Conservation (phyloP, 257 asterid species). For the Agastache rugosa region DNA sequence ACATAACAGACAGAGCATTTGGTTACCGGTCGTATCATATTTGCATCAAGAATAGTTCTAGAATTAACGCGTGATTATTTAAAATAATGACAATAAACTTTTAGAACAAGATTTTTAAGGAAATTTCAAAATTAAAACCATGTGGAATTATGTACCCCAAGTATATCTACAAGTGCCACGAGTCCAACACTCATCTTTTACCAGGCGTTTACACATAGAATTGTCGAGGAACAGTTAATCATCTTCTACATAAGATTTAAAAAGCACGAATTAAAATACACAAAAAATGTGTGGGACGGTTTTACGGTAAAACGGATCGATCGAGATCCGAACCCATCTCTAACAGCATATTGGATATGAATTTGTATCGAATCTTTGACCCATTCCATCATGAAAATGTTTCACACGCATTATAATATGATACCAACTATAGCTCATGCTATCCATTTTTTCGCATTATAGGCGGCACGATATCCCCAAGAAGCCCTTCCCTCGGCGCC, state of each 20-base stretch:
- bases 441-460: slow-evolving; percentile 53
- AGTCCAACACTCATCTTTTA: not conserved
- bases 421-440: not conserved
- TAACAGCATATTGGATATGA: no score
- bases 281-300: no score
- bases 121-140: not conserved
- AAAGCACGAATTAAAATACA: no score
- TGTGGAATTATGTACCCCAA: not conserved
- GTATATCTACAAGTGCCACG: not conserved
- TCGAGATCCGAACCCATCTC: no score
- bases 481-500: slow-evolving; percentile 64
- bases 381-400: no score
- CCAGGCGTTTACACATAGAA: not conserved
- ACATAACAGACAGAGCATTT: no score
- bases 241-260: not conserved
- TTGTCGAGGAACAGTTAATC: not conserved
- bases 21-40: no score
- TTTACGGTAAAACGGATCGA: no score
- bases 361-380: no score
- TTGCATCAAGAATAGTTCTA: no score
- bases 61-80: no score
- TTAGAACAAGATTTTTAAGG: not conserved
- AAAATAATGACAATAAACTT: not conserved
- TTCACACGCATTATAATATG: no score
- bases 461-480: slow-evolving; percentile 84